These are phyloP conservation scores for Uromyces viciae-fabae DNA, from an alignment of 1,284 basidiomycete species.

Conservation along the genomic window DNA sequence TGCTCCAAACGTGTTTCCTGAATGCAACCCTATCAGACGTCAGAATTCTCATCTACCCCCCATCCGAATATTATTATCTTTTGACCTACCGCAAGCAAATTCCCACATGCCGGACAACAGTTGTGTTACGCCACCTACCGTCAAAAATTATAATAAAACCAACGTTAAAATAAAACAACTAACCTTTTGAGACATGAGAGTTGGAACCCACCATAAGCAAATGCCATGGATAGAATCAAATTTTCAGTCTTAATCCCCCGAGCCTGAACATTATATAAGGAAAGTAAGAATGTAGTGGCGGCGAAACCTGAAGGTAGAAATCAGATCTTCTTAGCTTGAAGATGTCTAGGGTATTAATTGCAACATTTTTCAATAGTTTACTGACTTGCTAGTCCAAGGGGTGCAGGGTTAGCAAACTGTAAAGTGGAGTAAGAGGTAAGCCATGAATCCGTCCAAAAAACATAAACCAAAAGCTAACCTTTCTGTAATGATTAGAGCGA, in stretches of 20 bases:
- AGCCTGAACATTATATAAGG: conserved; percentile 56
- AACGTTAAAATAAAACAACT: background rate
- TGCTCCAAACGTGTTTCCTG: conserved; percentile 59
- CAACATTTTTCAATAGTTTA: background rate
- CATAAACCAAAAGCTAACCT: too few relatives aligned
- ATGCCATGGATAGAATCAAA: conserved; percentile 76
- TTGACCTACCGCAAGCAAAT: conserved; percentile 43
- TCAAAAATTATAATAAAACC: conserved; percentile 20
- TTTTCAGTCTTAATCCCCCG: conserved; percentile 61
- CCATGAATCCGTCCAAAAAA: too few relatives aligned
- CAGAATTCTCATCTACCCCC: background rate
- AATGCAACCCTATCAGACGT: background rate
- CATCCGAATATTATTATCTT: background rate
- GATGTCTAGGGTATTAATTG: background rate
- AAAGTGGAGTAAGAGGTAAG: background rate
- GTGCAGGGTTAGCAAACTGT: conserved; percentile 23
- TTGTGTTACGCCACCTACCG: conserved; percentile 70
- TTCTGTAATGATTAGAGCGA: too few relatives aligned
- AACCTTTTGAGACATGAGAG: background rate
- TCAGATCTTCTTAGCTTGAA: background rate
- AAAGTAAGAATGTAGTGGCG: conserved; percentile 61
- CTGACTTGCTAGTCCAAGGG: conserved; percentile 24
- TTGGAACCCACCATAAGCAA: conserved; percentile 59
- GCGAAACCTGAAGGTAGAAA: conserved; percentile 56
- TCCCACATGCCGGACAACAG: conserved; percentile 62